These are phyloP conservation scores for Aspergillus tanneri DNA, from an alignment of 2,329 filamentous ascomycete species.

Conservation along the genomic window DNA sequence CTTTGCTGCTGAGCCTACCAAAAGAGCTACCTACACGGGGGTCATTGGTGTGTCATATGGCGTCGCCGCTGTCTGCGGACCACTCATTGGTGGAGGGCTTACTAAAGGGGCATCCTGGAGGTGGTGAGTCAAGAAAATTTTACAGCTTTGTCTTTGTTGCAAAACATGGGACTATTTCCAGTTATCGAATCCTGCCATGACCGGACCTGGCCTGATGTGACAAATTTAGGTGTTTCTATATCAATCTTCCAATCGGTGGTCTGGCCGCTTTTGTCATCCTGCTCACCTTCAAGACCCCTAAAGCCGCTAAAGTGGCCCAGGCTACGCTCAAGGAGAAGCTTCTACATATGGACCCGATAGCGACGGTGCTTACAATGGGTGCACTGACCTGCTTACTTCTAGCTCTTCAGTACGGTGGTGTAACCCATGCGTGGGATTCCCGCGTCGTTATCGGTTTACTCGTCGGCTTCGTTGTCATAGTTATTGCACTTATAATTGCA, in stretches of 20 bases:
- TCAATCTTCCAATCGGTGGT: slow-evolving; percentile 28
- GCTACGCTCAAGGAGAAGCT: slow-evolving; percentile 24
- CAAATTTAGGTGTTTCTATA: slow-evolving; percentile 28
- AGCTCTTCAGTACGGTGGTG: slow-evolving; percentile 49
- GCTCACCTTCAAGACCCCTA: slow-evolving; percentile 29
- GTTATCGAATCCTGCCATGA: background rate
- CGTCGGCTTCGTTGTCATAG: slow-evolving; percentile 45
- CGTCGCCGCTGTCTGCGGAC: slow-evolving; percentile 31
- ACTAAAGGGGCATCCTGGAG: slow-evolving; percentile 43
- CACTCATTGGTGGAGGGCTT: slow-evolving; percentile 46
- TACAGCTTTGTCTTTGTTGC: too few species aligned
- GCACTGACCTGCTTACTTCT: slow-evolving; percentile 45
- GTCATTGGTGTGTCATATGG: slow-evolving; percentile 26
- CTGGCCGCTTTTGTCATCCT: slow-evolving; percentile 22
- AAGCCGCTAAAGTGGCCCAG: background rate
- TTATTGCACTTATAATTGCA: slow-evolving; percentile 33
- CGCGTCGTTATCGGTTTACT: slow-evolving; percentile 47
- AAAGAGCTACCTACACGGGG: slow-evolving; percentile 30
- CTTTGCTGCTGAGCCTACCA: slow-evolving; percentile 30
- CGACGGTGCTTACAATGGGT: slow-evolving; percentile 41
- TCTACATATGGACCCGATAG: slow-evolving; percentile 38
- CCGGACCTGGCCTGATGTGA: background rate
- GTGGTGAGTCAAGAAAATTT: too few species aligned
- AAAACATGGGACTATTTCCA: too few species aligned
- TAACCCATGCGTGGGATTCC: slow-evolving; percentile 37